These are phyloP conservation scores for Esteya vermicola DNA, from an alignment of 2,329 filamentous ascomycete species.

Conservation along the genomic window DNA sequence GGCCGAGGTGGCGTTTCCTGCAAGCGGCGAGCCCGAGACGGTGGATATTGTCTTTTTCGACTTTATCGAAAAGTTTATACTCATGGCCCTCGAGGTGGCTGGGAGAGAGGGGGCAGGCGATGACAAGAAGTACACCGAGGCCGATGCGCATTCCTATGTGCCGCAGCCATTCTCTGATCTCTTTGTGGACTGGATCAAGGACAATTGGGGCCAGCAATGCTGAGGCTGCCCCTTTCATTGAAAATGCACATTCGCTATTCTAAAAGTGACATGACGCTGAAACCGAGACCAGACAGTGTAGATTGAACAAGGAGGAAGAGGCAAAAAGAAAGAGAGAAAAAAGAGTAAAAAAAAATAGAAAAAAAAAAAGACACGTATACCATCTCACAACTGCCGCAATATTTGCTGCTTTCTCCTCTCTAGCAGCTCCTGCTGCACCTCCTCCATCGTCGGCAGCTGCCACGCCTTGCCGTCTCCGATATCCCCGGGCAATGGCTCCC, in stretches of 20 bases:
- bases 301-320: neutral
- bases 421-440: slow-evolving; percentile 88
- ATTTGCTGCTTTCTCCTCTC: slow-evolving; percentile 72
- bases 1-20: slow-evolving; percentile 47
- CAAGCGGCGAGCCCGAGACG: slow-evolving; percentile 36
- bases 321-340: neutral
- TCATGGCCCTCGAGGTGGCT: slow-evolving; percentile 45
- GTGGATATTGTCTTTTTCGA: slow-evolving; percentile 88
- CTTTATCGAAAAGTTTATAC: slow-evolving; percentile 73
- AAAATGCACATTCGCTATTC: neutral
- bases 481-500: slow-evolving; percentile 81
- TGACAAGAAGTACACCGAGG: slow-evolving; percentile 35
- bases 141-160: too few species aligned
- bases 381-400: slow-evolving; percentile 51
- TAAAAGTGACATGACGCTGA: neutral
- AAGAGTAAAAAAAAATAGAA: neutral
- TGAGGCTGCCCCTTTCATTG: slow-evolving; percentile 15
- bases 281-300: too few species aligned
- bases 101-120: slow-evolving; percentile 37
- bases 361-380: neutral
- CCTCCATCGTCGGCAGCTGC: slow-evolving; percentile 72
- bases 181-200: slow-evolving; percentile 41
- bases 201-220: slow-evolving; percentile 41
- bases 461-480: slow-evolving; percentile 68
- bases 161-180: slow-evolving; percentile 41